Evolutionary conservation across 2,329 filamentous ascomycete genomes (phyloP).

Genomic region (Neocatenulostroma microsporum): DNA sequence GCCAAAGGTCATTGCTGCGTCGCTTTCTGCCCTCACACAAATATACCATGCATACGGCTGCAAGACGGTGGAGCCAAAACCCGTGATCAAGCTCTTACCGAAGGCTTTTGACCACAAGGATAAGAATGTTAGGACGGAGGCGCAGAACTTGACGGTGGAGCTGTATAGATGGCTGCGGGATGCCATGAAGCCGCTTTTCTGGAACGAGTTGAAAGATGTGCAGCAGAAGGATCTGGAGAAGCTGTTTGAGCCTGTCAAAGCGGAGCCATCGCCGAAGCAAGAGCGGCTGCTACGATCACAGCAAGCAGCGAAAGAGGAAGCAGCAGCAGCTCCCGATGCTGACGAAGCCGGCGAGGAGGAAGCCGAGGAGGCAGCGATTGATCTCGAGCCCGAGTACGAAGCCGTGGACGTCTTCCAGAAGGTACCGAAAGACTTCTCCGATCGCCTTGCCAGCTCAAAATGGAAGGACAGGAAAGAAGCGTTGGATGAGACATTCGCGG

Average conservation of each 20-base stretch:
- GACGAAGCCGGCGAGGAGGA: slow-evolving; percentile 51
- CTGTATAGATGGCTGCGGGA: slow-evolving; percentile 96
- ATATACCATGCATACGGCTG: slow-evolving; percentile 93
- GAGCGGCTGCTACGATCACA: slow-evolving; percentile 82
- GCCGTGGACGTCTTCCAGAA: slow-evolving; percentile 80
- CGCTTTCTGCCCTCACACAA: slow-evolving; percentile 66
- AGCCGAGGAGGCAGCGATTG: slow-evolving; percentile 63
- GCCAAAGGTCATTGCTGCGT: slow-evolving; percentile 75
- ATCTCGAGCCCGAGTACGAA: slow-evolving; percentile 58
- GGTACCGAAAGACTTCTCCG: slow-evolving; percentile 71
- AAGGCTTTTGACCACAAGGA: slow-evolving; percentile 94
- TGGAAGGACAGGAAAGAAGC: slow-evolving; percentile 99
- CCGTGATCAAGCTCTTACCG: slow-evolving; percentile 76
- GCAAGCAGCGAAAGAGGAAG: slow-evolving; percentile 71
- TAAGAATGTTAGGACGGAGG: slow-evolving; percentile 94
- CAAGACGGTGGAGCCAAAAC: slow-evolving; percentile 88
- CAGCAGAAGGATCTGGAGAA: slow-evolving; percentile 92
- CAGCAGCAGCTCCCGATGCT: slow-evolving; percentile 49
- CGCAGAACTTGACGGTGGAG: slow-evolving; percentile 83
- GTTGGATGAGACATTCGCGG: slow-evolving; percentile 68
- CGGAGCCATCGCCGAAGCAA: slow-evolving; percentile 80
- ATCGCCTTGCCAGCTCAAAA: slow-evolving; percentile 80
- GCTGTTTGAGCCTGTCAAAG: slow-evolving; percentile 86
- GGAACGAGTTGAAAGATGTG: slow-evolving; percentile 88
- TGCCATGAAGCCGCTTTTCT: slow-evolving; percentile 97